These are phyloP conservation scores for Polytolypa hystricis DNA, from an alignment of 2,329 filamentous ascomycete species.

Conservation along the genomic window DNA sequence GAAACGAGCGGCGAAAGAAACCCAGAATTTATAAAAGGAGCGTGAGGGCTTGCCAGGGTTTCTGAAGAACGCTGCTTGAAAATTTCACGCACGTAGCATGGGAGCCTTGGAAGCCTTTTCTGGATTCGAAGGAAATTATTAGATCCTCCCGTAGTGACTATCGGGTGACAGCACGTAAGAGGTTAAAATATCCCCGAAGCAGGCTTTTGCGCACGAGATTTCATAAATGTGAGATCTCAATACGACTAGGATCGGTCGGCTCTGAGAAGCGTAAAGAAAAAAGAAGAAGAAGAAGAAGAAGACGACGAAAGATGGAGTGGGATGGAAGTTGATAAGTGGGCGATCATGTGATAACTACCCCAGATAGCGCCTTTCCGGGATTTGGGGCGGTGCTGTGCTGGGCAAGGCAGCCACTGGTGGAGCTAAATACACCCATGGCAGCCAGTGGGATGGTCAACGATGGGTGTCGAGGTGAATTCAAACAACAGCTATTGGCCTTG, in stretches of 20 bases:
- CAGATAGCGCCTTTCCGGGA: not conserved
- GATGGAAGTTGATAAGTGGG: constrained; percentile 29
- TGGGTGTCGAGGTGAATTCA: too few relatives aligned
- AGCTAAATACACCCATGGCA: too few relatives aligned
- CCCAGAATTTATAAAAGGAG: constrained; percentile 31
- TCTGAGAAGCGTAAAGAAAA: constrained; percentile 37
- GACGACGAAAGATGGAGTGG: constrained; percentile 24
- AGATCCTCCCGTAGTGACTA: constrained; percentile 20
- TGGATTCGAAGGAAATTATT: constrained; percentile 20
- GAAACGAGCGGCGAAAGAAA: constrained; percentile 25
- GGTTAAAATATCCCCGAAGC: constrained; percentile 13
- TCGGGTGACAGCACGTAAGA: constrained; percentile 19
- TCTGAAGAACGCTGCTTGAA: constrained; percentile 33
- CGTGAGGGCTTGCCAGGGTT: constrained; percentile 26
- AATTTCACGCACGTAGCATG: constrained; percentile 45
- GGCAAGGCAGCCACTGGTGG: constrained; percentile 7
- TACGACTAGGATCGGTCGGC: constrained; percentile 26
- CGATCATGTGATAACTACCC: constrained; percentile 15
- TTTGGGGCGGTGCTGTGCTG: constrained; percentile 2
- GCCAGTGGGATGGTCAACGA: too few relatives aligned
- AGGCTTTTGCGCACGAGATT: constrained; percentile 40
- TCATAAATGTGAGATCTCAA: constrained; percentile 17
- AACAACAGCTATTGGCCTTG: too few relatives aligned
- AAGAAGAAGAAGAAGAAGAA: constrained; percentile 30
- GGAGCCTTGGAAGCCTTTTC: constrained; percentile 45